Evolutionary conservation across 2,329 filamentous ascomycete species (phyloP).

Genomic region (Metarhizium album): DNA sequence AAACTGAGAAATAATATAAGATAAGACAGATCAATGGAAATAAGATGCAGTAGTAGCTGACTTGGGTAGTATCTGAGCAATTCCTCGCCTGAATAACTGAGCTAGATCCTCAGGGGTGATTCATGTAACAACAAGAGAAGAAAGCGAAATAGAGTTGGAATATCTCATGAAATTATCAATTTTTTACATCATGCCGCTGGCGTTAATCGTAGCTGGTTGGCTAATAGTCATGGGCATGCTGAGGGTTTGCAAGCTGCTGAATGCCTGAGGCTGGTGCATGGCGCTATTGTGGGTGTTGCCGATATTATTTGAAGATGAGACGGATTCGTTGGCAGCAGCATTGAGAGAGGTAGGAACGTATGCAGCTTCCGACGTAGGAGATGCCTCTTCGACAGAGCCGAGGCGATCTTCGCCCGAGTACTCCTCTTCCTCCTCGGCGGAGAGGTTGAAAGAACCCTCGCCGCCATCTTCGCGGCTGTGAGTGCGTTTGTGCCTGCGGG

Average conservation of each 20-base stretch:
- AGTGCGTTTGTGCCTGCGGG: constrained; percentile 68
- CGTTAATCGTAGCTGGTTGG: constrained; percentile 37
- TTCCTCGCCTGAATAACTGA: not conserved
- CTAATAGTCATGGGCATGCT: constrained; percentile 56
- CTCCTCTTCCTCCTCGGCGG: constrained; percentile 80
- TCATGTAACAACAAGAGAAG: constrained; percentile 6
- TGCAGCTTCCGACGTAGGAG: constrained; percentile 58
- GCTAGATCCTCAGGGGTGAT: not conserved
- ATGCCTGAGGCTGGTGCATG: constrained; percentile 23
- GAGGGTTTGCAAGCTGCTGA: constrained; percentile 49
- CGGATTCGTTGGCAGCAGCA: constrained; percentile 25
- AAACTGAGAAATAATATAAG: constrained; percentile 14
- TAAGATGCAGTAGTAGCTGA: constrained; percentile 4
- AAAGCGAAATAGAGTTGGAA: constrained; percentile 7
- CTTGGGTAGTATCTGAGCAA: not conserved
- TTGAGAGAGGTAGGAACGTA: constrained; percentile 46
- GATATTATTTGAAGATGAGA: constrained; percentile 10
- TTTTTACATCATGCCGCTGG: constrained; percentile 32
- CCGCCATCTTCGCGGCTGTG: constrained; percentile 54
- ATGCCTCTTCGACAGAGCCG: constrained; percentile 68
- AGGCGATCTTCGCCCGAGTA: constrained; percentile 74
- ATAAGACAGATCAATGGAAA: constrained; percentile 2
- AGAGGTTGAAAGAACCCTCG: constrained; percentile 49
- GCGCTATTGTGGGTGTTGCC: constrained; percentile 7
- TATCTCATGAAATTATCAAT: not conserved